Evolutionary conservation across 2,329 filamentous ascomycete species (phyloP), one percentile per base, ranked within the genome.

Genomic region (Annulohypoxylon truncatum): DNA sequence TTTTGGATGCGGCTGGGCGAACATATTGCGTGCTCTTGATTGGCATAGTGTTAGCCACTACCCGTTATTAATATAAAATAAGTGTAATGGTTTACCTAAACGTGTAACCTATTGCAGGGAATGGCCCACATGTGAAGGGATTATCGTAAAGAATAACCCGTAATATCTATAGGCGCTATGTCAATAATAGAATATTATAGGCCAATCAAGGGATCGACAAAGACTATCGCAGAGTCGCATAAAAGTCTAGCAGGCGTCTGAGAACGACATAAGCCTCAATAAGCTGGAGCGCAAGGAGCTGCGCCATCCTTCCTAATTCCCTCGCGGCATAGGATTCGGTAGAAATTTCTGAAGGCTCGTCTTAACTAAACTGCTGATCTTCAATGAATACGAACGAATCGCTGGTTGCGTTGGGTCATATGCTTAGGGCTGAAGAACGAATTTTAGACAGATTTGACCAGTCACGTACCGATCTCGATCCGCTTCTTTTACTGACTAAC

Each of bases 1-100:
- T 61, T 57, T 64, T 64, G 55, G 60, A 61, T 52, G 35, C 47
- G 28, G 60, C 64, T 64, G 61, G 55, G 64, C 60, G 31, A 31
- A 26, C 22, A 29, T 3, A 50, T 15, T 48, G 22, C 50, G 22
- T 44, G 31, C 22, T 24, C 38, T 22, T 54, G 15, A 65, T 57
- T 66, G 62, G 57, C 48, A 64, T 22, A 33, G 28, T 31, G 26
- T 24, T 7, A 44, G 26, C 28, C 15, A 42, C 24, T 31, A n/a
- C 60, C 53, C 35, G 18, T 31, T 38, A 57, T 40, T 53, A 57
- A 51, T 35, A 40, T 8, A 51, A 52, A 57, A 31, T 47, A 47
- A 24, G 38, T 18, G 46, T 24, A 46, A 47, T 38, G 10, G 29
- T 47, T 40, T 42, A 13, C 35, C 35, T 51, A 38, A 38, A 61